These are phyloP conservation scores for Globisporangium echinulatum DNA, from an alignment of 352 stramenopile genomes.

Conservation along the genomic window DNA sequence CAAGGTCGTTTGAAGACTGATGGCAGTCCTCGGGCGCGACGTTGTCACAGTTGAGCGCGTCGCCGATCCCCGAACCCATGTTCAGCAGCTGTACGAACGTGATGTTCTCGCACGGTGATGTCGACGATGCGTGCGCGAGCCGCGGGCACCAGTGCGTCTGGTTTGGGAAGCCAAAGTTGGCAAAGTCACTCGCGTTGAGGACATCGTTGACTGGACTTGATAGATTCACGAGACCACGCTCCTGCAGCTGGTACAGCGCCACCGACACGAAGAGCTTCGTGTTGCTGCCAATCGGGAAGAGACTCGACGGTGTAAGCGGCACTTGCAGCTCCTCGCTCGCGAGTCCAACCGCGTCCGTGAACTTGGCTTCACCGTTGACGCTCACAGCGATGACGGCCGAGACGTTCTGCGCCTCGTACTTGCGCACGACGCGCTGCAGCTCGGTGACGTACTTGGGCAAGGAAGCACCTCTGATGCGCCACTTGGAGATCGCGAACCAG, in stretches of 20 bases:
- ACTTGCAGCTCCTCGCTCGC: constrained; percentile 39
- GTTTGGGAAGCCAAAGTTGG: constrained; percentile 32
- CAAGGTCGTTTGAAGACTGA: constrained; percentile 13
- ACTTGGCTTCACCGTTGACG: constrained; percentile 34
- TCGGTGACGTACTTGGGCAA: not conserved
- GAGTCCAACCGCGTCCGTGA: constrained; percentile 26
- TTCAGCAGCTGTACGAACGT: constrained; percentile 55
- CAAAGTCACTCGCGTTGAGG: constrained; percentile 33
- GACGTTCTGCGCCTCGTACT: constrained; percentile 17
- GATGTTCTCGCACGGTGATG: constrained; percentile 29
- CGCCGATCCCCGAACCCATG: constrained; percentile 45
- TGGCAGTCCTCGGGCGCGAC: constrained; percentile 2
- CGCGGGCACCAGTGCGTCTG: constrained; percentile 42
- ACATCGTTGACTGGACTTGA: constrained; percentile 26
- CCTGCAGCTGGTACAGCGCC: constrained; percentile 51
- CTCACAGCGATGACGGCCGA: constrained; percentile 38
- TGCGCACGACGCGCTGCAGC: not conserved
- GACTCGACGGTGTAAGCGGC: constrained; percentile 25
- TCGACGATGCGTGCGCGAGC: constrained; percentile 4
- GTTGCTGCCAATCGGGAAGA: constrained; percentile 56
- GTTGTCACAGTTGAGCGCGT: constrained; percentile 26
- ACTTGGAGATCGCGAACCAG: not conserved
- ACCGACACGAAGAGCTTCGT: constrained; percentile 47
- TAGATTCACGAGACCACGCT: constrained; percentile 31
- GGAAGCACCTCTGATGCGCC: not conserved